Evolutionary conservation across 2,329 filamentous ascomycete species (phyloP).

Genomic region (Trichoderma atrobrunneum): DNA sequence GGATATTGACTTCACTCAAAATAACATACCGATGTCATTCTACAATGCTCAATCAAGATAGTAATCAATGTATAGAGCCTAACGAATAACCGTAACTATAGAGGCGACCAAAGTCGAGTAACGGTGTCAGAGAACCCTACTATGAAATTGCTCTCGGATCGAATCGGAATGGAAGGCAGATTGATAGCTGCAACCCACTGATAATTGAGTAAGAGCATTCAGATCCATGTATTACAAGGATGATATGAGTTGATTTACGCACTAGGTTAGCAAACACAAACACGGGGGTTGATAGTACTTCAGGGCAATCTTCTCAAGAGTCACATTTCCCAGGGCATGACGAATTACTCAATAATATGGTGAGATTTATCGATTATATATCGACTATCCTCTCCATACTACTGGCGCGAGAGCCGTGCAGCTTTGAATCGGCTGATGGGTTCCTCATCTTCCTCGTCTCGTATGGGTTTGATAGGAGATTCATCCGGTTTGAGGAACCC

Average conservation of each 20-base stretch:
- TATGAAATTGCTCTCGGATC: slow-evolving; percentile 50
- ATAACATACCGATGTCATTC: neutral
- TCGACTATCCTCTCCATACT: slow-evolving; percentile 28
- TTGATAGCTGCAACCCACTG: slow-evolving; percentile 50
- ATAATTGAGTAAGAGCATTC: slow-evolving; percentile 46
- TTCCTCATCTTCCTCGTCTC: slow-evolving; percentile 62
- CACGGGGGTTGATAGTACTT: neutral
- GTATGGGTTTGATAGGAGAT: slow-evolving; percentile 62
- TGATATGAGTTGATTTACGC: neutral
- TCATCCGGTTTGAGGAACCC: slow-evolving; percentile 76
- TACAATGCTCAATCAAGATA: neutral
- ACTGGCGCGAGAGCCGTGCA: slow-evolving; percentile 58
- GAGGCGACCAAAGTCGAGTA: slow-evolving; percentile 31
- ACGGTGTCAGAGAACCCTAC: slow-evolving; percentile 61
- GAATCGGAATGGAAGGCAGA: slow-evolving; percentile 54
- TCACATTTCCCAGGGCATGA: slow-evolving; percentile 23
- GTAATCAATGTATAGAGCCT: slow-evolving; percentile 55
- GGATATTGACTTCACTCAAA: neutral
- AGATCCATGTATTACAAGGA: slow-evolving; percentile 10
- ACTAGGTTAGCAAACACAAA: slow-evolving; percentile 1
- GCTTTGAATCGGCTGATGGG: slow-evolving; percentile 73
- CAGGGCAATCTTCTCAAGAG: neutral
- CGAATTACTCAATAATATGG: slow-evolving; percentile 21
- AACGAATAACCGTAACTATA: slow-evolving; percentile 60
- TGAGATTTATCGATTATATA: slow-evolving; percentile 30